These are phyloP conservation scores for Cyclotella distinguenda DNA, from an alignment of 108 stramenopile species.

Conservation along the genomic window DNA sequence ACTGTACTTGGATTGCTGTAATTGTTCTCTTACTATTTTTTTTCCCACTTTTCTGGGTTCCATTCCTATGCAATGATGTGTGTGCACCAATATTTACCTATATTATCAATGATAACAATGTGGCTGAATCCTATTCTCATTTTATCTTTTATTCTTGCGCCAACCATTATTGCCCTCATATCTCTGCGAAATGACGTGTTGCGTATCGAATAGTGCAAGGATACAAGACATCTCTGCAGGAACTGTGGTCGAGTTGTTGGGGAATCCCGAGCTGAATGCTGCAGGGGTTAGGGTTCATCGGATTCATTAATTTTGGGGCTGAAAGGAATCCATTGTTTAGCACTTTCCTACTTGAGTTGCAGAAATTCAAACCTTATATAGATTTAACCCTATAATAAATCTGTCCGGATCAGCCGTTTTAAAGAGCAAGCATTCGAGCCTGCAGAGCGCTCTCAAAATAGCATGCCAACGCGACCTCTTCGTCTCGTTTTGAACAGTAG, in stretches of 20 bases:
- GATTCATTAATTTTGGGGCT: no score
- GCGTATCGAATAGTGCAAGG: constrained; percentile 14
- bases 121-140: background rate
- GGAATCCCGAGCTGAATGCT: constrained; percentile 32
- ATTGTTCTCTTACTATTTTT: constrained; percentile 23
- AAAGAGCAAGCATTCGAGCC: constrained; percentile 51
- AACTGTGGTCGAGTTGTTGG: constrained; percentile 42
- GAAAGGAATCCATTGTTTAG: no score
- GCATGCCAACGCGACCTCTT: constrained; percentile 31
- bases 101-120: background rate
- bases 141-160: no score
- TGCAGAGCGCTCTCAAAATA: constrained; percentile 42
- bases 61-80: constrained; percentile 27
- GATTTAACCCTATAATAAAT: no score
- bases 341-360: no score
- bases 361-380: no score
- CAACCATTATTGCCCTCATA: no score
- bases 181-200: background rate
- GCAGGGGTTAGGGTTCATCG: background rate
- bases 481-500: constrained; percentile 37
- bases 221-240: constrained; percentile 36
- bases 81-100: background rate
- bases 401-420: background rate
- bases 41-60: constrained; percentile 40
- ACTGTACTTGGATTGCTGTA: constrained; percentile 35